Evolutionary conservation across 2,329 filamentous ascomycete genomes (phyloP).

Genomic region (Botrytis elliptica): DNA sequence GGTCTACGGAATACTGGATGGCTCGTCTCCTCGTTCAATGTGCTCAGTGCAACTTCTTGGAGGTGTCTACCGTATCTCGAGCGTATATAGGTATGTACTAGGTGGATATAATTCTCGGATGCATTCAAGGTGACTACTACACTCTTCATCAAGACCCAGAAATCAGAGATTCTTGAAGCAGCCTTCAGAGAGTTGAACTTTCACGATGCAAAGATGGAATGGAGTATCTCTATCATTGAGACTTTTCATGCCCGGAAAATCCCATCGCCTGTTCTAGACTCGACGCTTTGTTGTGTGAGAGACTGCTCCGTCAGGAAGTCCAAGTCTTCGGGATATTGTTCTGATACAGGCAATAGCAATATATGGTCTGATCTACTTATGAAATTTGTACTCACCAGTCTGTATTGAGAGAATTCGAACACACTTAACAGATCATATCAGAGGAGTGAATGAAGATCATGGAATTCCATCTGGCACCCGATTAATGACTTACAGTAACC

Average conservation of each 20-base stretch:
- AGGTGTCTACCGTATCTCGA: background rate
- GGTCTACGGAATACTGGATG: background rate
- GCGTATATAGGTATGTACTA: background rate
- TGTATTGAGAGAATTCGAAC: background rate
- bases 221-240: background rate
- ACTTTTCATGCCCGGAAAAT: background rate
- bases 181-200: background rate
- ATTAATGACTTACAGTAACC: no score
- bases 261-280: constrained; percentile 3
- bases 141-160: no score
- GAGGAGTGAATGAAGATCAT: background rate
- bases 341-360: background rate
- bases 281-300: background rate
- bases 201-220: background rate
- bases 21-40: background rate
- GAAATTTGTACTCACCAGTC: background rate
- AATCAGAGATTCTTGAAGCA: background rate
- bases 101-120: background rate
- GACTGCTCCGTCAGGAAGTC: background rate
- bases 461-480: background rate
- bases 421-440: background rate
- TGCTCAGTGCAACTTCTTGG: background rate
- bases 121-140: background rate
- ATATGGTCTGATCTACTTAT: background rate
- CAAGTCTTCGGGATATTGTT: background rate